A percentile compares a stretch with the other conserved stretches of the same genome.
These are phyloP conservation scores for Ascochyta clinopodiicola DNA, from an alignment of 2,329 filamentous ascomycete species.

Conservation along the genomic window DNA sequence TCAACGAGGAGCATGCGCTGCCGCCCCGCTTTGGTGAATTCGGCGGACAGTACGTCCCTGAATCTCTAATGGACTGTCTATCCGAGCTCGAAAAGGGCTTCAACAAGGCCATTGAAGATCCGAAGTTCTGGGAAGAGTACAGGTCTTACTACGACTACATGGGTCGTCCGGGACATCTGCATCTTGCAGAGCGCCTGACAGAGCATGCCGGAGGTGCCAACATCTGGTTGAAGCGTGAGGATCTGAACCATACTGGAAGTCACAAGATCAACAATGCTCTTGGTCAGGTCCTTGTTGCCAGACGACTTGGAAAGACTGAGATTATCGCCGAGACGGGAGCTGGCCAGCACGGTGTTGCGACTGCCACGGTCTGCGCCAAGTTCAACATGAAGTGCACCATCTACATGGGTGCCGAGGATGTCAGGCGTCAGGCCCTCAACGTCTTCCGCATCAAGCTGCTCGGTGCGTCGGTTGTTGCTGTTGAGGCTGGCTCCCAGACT, in stretches of 20 bases:
- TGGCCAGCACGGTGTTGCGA: constrained; percentile 96
- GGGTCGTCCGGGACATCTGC: constrained; percentile 89
- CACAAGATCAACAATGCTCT: constrained; percentile 99
- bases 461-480: constrained; percentile 88
- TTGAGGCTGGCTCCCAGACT: constrained; percentile 82
- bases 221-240: constrained; percentile 97
- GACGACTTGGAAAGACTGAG: constrained; percentile 87
- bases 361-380: constrained; percentile 95
- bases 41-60: constrained; percentile 95
- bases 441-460: constrained; percentile 98
- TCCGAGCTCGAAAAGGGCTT: constrained; percentile 91
- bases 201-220: constrained; percentile 89
- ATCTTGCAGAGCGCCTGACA: constrained; percentile 86
- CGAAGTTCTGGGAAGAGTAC: constrained; percentile 96
- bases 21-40: constrained; percentile 93
- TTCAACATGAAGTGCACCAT: constrained; percentile 98
- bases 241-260: constrained; percentile 95
- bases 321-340: constrained; percentile 99
- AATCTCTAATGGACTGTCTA: constrained; percentile 96
- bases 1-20: constrained; percentile 59
- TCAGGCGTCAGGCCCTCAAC: constrained; percentile 93
- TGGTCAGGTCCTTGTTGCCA: constrained; percentile 87
- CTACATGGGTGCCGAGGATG: constrained; percentile 98
- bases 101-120: constrained; percentile 83
- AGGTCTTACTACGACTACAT: constrained; percentile 96